phyloP scores from a whole-genome alignment of 2,329 filamentous ascomycete species.

The Sclerotiophoma versabilis region DNA sequence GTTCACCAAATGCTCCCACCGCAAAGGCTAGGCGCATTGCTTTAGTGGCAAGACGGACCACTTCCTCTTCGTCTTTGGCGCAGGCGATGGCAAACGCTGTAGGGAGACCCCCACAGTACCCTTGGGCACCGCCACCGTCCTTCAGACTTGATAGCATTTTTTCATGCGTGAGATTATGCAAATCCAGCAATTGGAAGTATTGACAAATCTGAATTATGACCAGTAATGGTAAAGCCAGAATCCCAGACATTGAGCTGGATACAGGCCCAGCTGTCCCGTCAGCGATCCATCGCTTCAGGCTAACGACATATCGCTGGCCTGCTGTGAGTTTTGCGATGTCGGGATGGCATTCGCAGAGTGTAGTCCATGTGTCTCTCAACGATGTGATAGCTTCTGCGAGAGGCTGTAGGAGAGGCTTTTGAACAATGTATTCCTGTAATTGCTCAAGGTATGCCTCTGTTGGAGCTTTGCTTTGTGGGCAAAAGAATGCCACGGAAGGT shows the following conservation, averaged over 20 bases:
- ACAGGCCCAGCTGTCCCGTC: slow-evolving; percentile 22
- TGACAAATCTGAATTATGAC: slow-evolving; percentile 29
- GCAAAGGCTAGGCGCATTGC: slow-evolving; percentile 21
- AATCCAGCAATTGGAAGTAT: slow-evolving; percentile 30
- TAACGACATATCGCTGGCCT: too few species aligned
- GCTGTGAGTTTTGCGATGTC: too few species aligned
- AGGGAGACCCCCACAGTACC: slow-evolving; percentile 12
- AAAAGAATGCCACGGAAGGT: slow-evolving; percentile 31
- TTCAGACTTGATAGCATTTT: too few species aligned
- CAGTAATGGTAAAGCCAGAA: slow-evolving; percentile 26
- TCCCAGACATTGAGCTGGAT: slow-evolving; percentile 19
- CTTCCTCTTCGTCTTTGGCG: slow-evolving; percentile 22
- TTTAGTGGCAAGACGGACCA: slow-evolving; percentile 18
- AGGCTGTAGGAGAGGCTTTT: too few species aligned
- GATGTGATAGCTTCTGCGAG: too few species aligned
- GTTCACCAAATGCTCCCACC: slow-evolving; percentile 21
- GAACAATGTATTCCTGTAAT: slow-evolving; percentile 18
- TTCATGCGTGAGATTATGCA: neutral
- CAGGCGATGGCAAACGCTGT: slow-evolving; percentile 23
- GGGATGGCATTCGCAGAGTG: too few species aligned
- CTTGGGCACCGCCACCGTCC: slow-evolving; percentile 25
- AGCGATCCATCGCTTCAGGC: neutral
- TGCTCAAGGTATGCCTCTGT: slow-evolving; percentile 23
- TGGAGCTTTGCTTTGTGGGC: slow-evolving; percentile 31
- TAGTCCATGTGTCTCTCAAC: too few species aligned